phyloP scores from a whole-genome alignment of 2,329 filamentous ascomycete species.

The Aspergillus novofumigatus region DNA sequence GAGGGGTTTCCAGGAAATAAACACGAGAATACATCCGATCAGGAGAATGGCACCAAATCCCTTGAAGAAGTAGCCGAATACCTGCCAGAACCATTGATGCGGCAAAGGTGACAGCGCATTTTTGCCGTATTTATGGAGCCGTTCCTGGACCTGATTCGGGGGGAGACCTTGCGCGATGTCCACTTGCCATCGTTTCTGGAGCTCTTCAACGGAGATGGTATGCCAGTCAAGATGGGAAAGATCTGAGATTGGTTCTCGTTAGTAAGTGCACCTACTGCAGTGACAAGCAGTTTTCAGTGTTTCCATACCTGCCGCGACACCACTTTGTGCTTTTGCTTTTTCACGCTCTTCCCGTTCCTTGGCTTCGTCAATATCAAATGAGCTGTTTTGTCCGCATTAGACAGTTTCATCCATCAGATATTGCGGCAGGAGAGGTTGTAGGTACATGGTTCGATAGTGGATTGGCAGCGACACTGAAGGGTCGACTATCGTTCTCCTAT shows the following conservation, averaged over 20 bases:
- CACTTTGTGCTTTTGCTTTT: slow-evolving; percentile 41
- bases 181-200: slow-evolving; percentile 57
- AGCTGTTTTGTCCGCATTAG: slow-evolving; percentile 28
- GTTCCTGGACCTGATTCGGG: slow-evolving; percentile 51
- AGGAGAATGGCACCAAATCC: slow-evolving; percentile 72
- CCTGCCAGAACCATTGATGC: slow-evolving; percentile 55
- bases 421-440: not conserved
- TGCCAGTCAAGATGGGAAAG: slow-evolving; percentile 62
- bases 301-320: slow-evolving; percentile 43
- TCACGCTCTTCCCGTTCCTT: slow-evolving; percentile 45
- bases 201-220: slow-evolving; percentile 53
- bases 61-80: slow-evolving; percentile 69
- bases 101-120: slow-evolving; percentile 65
- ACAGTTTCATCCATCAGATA: not conserved
- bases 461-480: slow-evolving; percentile 25
- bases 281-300: not conserved
- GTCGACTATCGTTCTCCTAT: slow-evolving; percentile 16
- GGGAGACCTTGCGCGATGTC: slow-evolving; percentile 59
- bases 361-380: slow-evolving; percentile 55
- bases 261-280: not conserved
- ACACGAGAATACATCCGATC: slow-evolving; percentile 65
- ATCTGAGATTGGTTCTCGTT: slow-evolving; percentile 36
- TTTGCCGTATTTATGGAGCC: slow-evolving; percentile 57
- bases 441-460: slow-evolving; percentile 29
- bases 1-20: slow-evolving; percentile 71